Evolutionary conservation across 1,139 yeast genomes (phyloP), one percentile per base, ranked within the genome.

Genomic region (Yamadazyma jaroonii): DNA sequence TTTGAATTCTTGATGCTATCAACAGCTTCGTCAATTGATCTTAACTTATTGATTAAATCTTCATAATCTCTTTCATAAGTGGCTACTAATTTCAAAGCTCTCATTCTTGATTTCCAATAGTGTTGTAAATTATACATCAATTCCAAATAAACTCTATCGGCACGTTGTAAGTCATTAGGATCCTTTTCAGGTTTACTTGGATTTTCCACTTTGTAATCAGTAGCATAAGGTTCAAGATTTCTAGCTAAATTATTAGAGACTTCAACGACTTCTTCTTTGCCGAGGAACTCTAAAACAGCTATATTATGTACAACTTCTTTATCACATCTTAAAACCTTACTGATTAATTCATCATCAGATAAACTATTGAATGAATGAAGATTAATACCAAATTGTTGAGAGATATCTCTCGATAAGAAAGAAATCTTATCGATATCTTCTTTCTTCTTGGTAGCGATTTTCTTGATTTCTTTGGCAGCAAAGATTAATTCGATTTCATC

Each of bases 311-410:
- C 49, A 5, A 84, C 64, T 25, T 72, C 77, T 30, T 67, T 63
- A 42, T 83, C 88, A 66, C 95, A 84, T 38, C 73, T 62, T 45
- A 84, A 66, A 3, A 84, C 72, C 51, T 78, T 78, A 4, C 57
- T 50, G 4, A 84, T 72, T 41, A 84, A 64, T 34, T 80, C 83
- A 20, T 69, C 75, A 43, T 78, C 88, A 2, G 77, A 48, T 9
- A 77, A 49, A 3, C 62, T 57, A 25, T 79, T 74, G 51, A 74
- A 83, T 46, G 75, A 65, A 53, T 84, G 90, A 36, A 84, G 69
- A 52, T 84, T 84, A 49, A 84, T 84, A 33, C 88, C 87, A 59
- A 84, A 84, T 49, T 84, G 92, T 49, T 84, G 94, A 3, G 87
- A 81, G 22, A 82, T 61, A 52, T 84, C 92, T 46, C 88, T 71